Conservation (phyloP, 495 filamentous ascomycete species). For the Aspergillus cavernicola region DNA sequence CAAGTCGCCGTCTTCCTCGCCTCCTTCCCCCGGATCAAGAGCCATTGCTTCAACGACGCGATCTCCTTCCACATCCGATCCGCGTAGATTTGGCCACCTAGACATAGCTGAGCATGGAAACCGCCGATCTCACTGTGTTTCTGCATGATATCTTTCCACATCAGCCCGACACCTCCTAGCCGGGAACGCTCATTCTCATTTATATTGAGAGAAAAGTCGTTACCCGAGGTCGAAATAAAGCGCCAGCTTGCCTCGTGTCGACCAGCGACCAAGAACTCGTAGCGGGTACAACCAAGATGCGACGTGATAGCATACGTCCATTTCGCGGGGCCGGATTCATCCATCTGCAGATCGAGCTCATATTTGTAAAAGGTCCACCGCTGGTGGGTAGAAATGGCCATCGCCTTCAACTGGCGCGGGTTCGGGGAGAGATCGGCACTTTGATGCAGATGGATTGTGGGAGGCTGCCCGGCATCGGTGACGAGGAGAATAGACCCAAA, state of each 20-base stretch:
- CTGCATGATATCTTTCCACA: slow-evolving; percentile 99
- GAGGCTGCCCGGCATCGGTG: slow-evolving; percentile 87
- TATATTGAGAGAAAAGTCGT: slow-evolving; percentile 87
- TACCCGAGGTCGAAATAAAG: slow-evolving; percentile 93
- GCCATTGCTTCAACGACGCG: slow-evolving; percentile 87
- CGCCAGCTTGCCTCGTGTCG: slow-evolving; percentile 89
- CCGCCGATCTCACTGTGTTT: slow-evolving; percentile 95
- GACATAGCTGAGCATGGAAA: slow-evolving; percentile 87
- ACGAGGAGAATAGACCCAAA: slow-evolving; percentile 78
- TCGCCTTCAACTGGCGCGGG: slow-evolving; percentile 80
- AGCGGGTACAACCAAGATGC: slow-evolving; percentile 91
- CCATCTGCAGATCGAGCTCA: slow-evolving; percentile 88
- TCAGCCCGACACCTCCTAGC: slow-evolving; percentile 83
- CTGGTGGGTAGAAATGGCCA: slow-evolving; percentile 83
- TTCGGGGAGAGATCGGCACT: slow-evolving; percentile 89
- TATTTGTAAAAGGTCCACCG: slow-evolving; percentile 96
- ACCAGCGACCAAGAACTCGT: slow-evolving; percentile 96
- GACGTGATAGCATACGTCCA: slow-evolving; percentile 99
- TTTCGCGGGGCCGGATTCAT: slow-evolving; percentile 72
- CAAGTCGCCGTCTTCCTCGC: slow-evolving; percentile 84
- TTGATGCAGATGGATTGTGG: slow-evolving; percentile 94
- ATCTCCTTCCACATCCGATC: slow-evolving; percentile 97
- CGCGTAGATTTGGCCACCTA: slow-evolving; percentile 94
- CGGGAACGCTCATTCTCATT: slow-evolving; percentile 78
- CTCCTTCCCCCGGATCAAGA: slow-evolving; percentile 84